Percentiles rank a stretch among this genome's conserved stretches.
phyloP scores from a whole-genome alignment of 305 asterid genomes.

The Solanum chacoense region DNA sequence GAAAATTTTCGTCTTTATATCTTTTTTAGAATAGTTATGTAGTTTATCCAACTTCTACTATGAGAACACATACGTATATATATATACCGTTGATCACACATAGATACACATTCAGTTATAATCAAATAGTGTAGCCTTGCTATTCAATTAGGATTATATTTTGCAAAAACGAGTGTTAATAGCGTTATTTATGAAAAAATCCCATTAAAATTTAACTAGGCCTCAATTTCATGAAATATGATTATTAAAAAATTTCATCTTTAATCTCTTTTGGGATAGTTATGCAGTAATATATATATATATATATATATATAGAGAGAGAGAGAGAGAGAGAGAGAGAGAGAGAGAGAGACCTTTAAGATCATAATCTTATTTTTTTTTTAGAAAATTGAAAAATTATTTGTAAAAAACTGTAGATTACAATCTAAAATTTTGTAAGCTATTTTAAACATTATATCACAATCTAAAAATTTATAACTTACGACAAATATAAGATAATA shows the following conservation, averaged over 20 bases:
- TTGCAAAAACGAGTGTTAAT: background rate
- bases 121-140: background rate
- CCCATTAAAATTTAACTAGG: background rate
- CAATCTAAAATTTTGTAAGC: background rate
- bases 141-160: background rate
- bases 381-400: no score
- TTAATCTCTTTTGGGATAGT: background rate
- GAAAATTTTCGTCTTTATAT: background rate
- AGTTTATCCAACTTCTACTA: background rate
- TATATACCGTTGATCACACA: background rate
- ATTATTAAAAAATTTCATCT: background rate
- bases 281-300: background rate
- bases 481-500: no score
- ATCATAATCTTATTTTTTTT: no score
- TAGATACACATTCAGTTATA: background rate
- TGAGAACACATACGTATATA: background rate
- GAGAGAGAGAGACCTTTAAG: background rate
- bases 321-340: no score
- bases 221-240: background rate
- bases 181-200: accelerated
- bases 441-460: background rate
- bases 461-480: background rate
- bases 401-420: no score
- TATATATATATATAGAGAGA: no score
- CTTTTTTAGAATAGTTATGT: no score